Evolutionary conservation across 306 rosid species (phyloP), one percentile per base, ranked within the genome.

Genomic region (Quercus engelmannii): DNA sequence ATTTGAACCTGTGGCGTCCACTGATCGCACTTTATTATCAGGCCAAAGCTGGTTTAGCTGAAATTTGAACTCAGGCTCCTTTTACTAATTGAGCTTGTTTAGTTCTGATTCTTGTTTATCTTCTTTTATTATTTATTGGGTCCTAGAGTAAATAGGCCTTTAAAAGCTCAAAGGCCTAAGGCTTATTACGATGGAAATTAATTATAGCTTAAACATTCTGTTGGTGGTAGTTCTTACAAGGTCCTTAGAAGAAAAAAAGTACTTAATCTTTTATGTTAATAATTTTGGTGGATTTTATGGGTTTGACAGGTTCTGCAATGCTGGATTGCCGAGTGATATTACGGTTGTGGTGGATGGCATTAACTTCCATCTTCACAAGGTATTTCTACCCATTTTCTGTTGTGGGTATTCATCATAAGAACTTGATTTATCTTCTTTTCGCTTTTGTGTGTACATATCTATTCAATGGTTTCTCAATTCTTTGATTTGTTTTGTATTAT

Each of bases 341-440:
- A 75, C 75, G 79, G 77, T 91, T 67, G 85, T 87, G 65, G 85
- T 91, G 43, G 92, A 90, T 5, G 88, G 80, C 20, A 81, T 87
- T 52, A 89, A 83, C 85, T 91, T 93, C 81, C 95, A 93, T 86
- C 93, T 93, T 77, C 98, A 93, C 81, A 91, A 87, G 97, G 98
- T 93, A 86, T 30, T 49, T 41, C 28, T 54, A 61, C 41, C 35
- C 4, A 4, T 49, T 71, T 49, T 21, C 20, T 14, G n/a, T 68
- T 54, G 17, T 43, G 79, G 15, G 4, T 10, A 17, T 26, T 15
- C n/a, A 4, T 12, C n/a, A 4, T 12, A 38, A 65, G n/a, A 30
- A 64, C 1, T 2, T 41, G 26, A 19, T 70, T 21, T 58, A 55
- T 41, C 58, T 55, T 26, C 69, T 55, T 18, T 78, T 20, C 49